These are phyloP conservation scores for Selenicereus undatus DNA, from an alignment of 148 eudicot species.

Conservation along the genomic window DNA sequence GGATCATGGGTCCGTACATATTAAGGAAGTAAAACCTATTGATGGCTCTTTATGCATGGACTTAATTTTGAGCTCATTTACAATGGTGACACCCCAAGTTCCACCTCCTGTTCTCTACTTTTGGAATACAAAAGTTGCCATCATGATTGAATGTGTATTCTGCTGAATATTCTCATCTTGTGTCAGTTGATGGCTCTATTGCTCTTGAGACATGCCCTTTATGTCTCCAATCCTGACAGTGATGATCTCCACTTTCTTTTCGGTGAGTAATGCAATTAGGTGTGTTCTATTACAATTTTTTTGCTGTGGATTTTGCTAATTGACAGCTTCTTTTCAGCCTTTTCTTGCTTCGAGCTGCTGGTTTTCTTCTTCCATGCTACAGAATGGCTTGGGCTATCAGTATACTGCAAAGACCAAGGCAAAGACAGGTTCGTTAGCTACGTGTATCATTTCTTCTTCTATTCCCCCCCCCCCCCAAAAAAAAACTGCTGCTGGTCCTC, in stretches of 20 bases:
- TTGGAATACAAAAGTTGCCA: not conserved
- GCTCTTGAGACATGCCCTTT: slow-evolving; percentile 71
- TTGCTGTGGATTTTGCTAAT: slow-evolving; percentile 6
- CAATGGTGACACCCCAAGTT: not conserved
- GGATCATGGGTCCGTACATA: no score
- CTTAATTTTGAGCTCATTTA: no score
- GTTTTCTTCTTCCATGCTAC: slow-evolving; percentile 85
- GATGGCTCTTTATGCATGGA: no score
- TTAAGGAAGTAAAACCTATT: no score
- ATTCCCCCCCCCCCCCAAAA: no score
- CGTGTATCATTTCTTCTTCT: not conserved
- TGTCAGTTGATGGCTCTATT: slow-evolving; percentile 76
- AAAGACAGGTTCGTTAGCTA: slow-evolving; percentile 55
- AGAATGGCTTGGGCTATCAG: slow-evolving; percentile 82
- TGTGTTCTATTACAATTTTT: slow-evolving; percentile 2
- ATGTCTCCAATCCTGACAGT: slow-evolving; percentile 47
- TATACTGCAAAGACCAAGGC: slow-evolving; percentile 63
- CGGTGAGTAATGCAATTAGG: slow-evolving; percentile 44
- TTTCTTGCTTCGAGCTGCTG: slow-evolving; percentile 76
- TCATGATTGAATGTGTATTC: slow-evolving; percentile 1
- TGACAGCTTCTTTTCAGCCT: slow-evolving; percentile 44
- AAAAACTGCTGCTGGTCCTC: no score
- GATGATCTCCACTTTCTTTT: slow-evolving; percentile 66
- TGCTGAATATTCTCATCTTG: slow-evolving; percentile 4
- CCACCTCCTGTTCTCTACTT: not conserved